phyloP scores from a whole-genome alignment of 768 basidiomycete species.

The Kondoa malvinella region DNA sequence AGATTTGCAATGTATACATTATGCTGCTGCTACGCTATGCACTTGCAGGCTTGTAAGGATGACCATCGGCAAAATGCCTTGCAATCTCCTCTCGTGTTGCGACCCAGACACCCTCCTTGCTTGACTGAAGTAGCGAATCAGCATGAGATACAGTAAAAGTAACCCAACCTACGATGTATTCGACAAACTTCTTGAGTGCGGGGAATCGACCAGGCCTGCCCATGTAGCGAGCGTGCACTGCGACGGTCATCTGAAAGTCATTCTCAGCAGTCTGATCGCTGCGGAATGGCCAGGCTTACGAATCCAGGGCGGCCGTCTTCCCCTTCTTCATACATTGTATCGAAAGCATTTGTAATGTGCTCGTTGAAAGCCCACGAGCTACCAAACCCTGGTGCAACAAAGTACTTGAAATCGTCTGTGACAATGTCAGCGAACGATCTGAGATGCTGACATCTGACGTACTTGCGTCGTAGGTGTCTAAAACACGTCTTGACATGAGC shows the following conservation, averaged over 20 bases:
- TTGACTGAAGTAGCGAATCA: background rate
- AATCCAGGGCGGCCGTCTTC: background rate
- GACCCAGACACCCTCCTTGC: slow-evolving; percentile 21
- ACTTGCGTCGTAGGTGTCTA: slow-evolving; percentile 10
- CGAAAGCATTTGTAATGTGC: slow-evolving; percentile 17
- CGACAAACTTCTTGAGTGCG: slow-evolving; percentile 20
- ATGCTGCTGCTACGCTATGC: background rate
- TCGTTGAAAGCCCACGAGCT: slow-evolving; percentile 24
- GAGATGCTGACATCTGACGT: too few relatives aligned
- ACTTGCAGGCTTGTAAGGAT: slow-evolving; percentile 14
- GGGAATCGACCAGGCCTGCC: slow-evolving; percentile 20
- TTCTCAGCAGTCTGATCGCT: background rate
- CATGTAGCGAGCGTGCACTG: slow-evolving; percentile 17
- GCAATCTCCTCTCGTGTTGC: slow-evolving; percentile 22
- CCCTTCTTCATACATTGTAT: background rate
- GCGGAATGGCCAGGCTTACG: background rate
- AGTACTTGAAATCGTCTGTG: slow-evolving; percentile 20
- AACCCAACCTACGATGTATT: slow-evolving; percentile 13
- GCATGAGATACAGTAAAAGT: background rate
- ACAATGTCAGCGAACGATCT: background rate
- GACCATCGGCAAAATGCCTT: slow-evolving; percentile 17
- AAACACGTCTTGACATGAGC: background rate
- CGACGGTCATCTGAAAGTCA: slow-evolving; percentile 9
- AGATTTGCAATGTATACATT: background rate
- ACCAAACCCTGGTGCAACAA: slow-evolving; percentile 19